Evolutionary conservation across 441 rosid genomes (phyloP).

Genomic region (Francoa sonchifolia): DNA sequence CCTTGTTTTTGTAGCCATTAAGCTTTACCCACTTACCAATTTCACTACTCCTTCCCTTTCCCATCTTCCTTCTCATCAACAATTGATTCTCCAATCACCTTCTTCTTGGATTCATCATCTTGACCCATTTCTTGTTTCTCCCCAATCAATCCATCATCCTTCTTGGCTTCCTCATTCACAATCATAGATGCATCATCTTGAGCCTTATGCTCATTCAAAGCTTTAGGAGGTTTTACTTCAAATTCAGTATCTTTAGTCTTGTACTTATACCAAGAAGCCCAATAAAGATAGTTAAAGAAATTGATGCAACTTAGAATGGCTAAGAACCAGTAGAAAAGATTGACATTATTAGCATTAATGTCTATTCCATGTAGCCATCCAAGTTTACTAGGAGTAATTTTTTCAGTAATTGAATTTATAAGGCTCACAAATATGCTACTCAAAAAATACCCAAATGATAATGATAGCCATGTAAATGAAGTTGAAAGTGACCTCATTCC

Average conservation of each 20-base stretch:
- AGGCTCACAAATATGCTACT: constrained; percentile 23
- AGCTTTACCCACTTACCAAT: too few species aligned
- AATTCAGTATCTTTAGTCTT: constrained; percentile 13
- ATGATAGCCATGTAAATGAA: constrained; percentile 26
- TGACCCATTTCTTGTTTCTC: too few species aligned
- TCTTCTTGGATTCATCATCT: too few species aligned
- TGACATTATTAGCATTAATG: constrained; percentile 20
- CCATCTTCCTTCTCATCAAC: too few species aligned
- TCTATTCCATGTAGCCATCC: constrained; percentile 35
- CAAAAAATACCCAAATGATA: constrained; percentile 31
- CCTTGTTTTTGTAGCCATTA: too few species aligned
- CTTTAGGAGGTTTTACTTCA: too few species aligned
- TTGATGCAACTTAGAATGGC: constrained; percentile 35
- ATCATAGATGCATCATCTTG: too few species aligned
- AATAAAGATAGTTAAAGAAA: constrained; percentile 20
- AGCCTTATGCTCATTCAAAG: too few species aligned
- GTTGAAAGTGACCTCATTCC: constrained; percentile 38
- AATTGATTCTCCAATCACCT: too few species aligned
- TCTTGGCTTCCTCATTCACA: too few species aligned
- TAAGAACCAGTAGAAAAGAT: constrained; percentile 32
- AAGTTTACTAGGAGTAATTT: constrained; percentile 13
- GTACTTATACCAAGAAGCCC: constrained; percentile 52
- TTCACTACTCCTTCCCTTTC: too few species aligned
- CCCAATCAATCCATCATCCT: too few species aligned
- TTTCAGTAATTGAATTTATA: constrained; percentile 21